A percentile compares a stretch with the other conserved stretches of the same genome.
Evolutionary conservation across 2,329 filamentous ascomycete genomes (phyloP).

Genomic region (Zymoseptoria ardabiliae): DNA sequence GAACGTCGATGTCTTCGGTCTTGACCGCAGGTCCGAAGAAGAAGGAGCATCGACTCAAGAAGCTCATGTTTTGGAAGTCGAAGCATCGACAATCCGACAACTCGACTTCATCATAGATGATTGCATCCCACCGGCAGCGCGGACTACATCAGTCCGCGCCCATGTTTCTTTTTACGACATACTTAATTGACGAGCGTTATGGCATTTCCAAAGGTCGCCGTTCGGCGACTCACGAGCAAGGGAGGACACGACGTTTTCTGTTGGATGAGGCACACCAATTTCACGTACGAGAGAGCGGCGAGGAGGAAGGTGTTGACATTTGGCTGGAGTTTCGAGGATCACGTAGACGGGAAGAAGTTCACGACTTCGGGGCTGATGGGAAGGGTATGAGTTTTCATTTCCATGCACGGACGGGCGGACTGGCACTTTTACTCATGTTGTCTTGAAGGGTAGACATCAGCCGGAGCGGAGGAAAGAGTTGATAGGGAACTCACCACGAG

Average conservation of each 20-base stretch:
- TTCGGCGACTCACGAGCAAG: neutral
- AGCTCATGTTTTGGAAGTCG: constrained; percentile 72
- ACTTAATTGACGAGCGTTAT: neutral
- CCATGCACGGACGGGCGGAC: neutral
- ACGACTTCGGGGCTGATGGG: neutral
- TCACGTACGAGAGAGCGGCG: neutral
- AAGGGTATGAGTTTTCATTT: neutral
- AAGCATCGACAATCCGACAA: constrained; percentile 32
- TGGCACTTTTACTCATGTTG: neutral
- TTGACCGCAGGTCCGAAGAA: constrained; percentile 60
- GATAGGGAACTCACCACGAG: neutral
- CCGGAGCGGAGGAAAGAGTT: neutral
- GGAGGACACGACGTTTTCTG: neutral
- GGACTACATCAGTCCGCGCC: neutral
- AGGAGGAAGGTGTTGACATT: neutral
- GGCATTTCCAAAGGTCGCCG: neutral
- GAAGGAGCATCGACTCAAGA: constrained; percentile 63
- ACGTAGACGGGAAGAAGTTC: neutral
- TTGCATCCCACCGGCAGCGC: neutral
- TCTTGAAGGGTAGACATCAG: neutral
- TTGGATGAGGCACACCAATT: neutral
- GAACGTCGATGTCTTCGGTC: constrained; percentile 34
- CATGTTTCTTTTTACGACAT: neutral
- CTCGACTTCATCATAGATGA: constrained; percentile 11
- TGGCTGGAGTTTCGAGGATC: neutral